Evolutionary conservation across 2,329 filamentous ascomycete genomes (phyloP).

Genomic region (Xylaria arbuscula): DNA sequence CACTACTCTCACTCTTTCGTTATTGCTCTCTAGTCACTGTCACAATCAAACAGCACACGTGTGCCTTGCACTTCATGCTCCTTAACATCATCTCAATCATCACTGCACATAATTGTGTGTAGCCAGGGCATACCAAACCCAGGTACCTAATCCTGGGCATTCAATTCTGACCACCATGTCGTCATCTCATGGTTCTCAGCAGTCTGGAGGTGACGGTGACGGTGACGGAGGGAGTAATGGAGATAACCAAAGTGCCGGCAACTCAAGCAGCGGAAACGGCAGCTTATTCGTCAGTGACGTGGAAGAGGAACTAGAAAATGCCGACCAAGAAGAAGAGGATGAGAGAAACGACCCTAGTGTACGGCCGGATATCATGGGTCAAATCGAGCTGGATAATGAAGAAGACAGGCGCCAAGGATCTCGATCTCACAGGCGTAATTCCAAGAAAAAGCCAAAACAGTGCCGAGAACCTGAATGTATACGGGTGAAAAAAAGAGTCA

Average conservation of each 20-base stretch:
- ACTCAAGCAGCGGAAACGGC: not conserved
- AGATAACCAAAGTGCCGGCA: not conserved
- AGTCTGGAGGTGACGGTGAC: not conserved
- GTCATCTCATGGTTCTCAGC: not conserved
- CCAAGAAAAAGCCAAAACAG: not conserved
- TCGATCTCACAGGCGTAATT: not conserved
- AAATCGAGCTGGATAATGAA: not conserved
- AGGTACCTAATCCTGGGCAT: not conserved
- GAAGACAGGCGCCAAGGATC: not conserved
- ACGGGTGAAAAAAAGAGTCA: too few relatives aligned
- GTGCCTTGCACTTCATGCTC: not conserved
- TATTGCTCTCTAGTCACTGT: not conserved
- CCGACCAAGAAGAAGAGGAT: slow-evolving; percentile 1
- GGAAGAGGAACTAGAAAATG: not conserved
- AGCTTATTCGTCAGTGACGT: not conserved
- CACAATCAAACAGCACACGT: not conserved
- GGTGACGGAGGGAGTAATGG: not conserved
- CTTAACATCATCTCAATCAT: not conserved
- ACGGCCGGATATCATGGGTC: too few relatives aligned
- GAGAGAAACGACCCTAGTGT: slow-evolving; percentile 14
- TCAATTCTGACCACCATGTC: slow-evolving; percentile 11
- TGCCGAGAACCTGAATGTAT: too few relatives aligned
- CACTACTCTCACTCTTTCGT: not conserved
- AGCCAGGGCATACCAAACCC: not conserved
- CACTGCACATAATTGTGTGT: not conserved